Base-by-base conservation (phyloP, 2,329 filamentous ascomycete genomes). In the Pseudogymnoascus destructans region DNA sequence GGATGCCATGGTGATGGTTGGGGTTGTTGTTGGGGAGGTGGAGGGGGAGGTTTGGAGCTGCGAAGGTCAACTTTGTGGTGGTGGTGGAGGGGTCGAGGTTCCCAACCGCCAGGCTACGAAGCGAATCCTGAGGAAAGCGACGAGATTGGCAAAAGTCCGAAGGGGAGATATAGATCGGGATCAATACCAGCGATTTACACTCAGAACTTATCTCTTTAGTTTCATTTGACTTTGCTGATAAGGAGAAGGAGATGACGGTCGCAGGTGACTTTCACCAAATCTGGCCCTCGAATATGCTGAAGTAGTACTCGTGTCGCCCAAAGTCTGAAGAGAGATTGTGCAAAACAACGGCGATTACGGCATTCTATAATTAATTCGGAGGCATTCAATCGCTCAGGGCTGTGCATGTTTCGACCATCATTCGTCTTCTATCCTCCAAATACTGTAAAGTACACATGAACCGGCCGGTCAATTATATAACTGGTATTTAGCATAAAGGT, bases 1-100 rank as follows among this genome's bases (percentile, higher is more conserved):
- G 42, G 62, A 60, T 61, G 67, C 64, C 68, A 69, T 69, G 56
- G 61, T 68, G 62, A 15, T 58, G 27, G 32, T 54, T 55, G 52
- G 57, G 32, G 46, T 10, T 21, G 7, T 55, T 33, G 30, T 11
- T 30, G 23, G 40, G 40, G 42, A 17, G 32, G 57, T 55, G n/a
- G 57, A 23, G 32, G 57, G 27, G 30, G 57, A 23, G n/a, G 32
- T 25, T 49, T 54, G 57, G 32, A 57, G 33, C 27, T 38, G 17
- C 36, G 46, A 32, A 25, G 30, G 21, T 19, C 6, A 15, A 15
- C 8, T 19, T 36, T 23, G 23, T 56, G 15, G 15, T 59, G 57
- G 61, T 58, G 58, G 59, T 60, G 57, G 62, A 61, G 61, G 63
- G 61, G 60, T 63, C 59, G 59, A 58, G 21, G 60, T 63, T 59